These are phyloP conservation scores for Botryotinia calthae DNA, from an alignment of 2,329 filamentous ascomycete species.

Conservation along the genomic window DNA sequence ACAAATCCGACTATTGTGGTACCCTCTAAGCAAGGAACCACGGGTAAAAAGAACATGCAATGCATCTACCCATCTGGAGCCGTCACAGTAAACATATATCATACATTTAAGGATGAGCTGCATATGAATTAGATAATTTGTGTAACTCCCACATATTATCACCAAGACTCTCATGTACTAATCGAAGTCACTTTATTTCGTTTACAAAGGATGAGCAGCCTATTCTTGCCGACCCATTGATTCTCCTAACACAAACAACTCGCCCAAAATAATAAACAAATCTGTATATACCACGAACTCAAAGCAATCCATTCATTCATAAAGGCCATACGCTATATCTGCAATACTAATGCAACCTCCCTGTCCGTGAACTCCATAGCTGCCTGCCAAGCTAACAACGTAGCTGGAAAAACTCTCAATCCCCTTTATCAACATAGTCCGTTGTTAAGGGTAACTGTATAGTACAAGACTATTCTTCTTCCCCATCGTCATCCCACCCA, in stretches of 20 bases:
- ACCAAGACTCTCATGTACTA: background rate
- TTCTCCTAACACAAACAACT: background rate
- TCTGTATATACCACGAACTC: background rate
- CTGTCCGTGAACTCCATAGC: background rate
- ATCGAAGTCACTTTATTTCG: background rate
- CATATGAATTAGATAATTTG: background rate
- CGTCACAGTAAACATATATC: background rate
- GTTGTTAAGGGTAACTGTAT: slow-evolving; percentile 1
- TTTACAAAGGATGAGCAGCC: background rate
- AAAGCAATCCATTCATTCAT: background rate
- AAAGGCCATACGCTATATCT: background rate
- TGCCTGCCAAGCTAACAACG: background rate
- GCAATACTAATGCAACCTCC: slow-evolving; percentile 11
- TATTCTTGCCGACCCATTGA: background rate
- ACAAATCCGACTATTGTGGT: background rate
- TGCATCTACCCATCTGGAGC: background rate
- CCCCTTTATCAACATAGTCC: background rate
- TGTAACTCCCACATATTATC: background rate
- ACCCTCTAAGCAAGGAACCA: background rate
- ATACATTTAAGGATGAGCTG: background rate
- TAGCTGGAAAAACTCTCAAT: background rate
- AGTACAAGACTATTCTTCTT: slow-evolving; percentile 34
- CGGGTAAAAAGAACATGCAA: background rate
- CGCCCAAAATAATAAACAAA: background rate
- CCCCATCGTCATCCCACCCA: slow-evolving; percentile 67